Conservation (phyloP, 176 grass and related monocot species). For the Zoysia japonica region DNA sequence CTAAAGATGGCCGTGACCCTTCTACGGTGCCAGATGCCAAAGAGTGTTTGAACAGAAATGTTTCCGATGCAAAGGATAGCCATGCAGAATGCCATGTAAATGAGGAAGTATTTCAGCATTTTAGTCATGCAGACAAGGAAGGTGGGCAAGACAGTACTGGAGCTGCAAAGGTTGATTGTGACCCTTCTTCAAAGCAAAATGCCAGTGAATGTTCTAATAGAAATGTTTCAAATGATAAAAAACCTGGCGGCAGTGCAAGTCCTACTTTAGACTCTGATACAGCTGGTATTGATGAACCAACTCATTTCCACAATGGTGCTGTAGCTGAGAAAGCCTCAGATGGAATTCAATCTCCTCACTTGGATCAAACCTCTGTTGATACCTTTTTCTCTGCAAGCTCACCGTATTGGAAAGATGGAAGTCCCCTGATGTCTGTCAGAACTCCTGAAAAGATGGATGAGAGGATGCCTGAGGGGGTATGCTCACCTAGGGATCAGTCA, state of each 20-base stretch:
- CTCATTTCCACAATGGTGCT: not conserved
- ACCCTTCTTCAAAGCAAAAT: slow-evolving; percentile 39
- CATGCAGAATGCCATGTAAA: not conserved
- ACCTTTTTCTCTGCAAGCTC: slow-evolving; percentile 32
- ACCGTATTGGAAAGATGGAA: slow-evolving; percentile 26
- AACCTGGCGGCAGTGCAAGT: slow-evolving; percentile 15
- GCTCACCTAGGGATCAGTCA: slow-evolving; percentile 24
- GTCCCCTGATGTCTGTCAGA: slow-evolving; percentile 39
- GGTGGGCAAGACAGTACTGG: slow-evolving; percentile 18
- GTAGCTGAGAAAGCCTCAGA: slow-evolving; percentile 29
- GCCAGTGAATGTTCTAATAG: slow-evolving; percentile 23
- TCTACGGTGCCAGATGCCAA: slow-evolving; percentile 41
- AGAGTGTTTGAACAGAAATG: not conserved
- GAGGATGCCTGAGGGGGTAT: slow-evolving; percentile 32
- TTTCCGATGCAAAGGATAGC: slow-evolving; percentile 6
- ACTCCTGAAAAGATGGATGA: slow-evolving; percentile 51
- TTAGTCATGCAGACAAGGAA: slow-evolving; percentile 1
- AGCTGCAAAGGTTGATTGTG: slow-evolving; percentile 16
- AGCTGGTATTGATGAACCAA: not conserved
- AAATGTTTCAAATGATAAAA: slow-evolving; percentile 25
- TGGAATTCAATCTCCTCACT: slow-evolving; percentile 18
- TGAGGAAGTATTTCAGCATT: slow-evolving; percentile 25
- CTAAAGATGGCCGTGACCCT: slow-evolving; percentile 20
- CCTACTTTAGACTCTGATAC: slow-evolving; percentile 15
- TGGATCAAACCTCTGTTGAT: not conserved